Evolutionary conservation across 768 basidiomycete genomes (phyloP), one percentile per base, ranked within the genome.

Genomic region (Boletellus ananas): DNA sequence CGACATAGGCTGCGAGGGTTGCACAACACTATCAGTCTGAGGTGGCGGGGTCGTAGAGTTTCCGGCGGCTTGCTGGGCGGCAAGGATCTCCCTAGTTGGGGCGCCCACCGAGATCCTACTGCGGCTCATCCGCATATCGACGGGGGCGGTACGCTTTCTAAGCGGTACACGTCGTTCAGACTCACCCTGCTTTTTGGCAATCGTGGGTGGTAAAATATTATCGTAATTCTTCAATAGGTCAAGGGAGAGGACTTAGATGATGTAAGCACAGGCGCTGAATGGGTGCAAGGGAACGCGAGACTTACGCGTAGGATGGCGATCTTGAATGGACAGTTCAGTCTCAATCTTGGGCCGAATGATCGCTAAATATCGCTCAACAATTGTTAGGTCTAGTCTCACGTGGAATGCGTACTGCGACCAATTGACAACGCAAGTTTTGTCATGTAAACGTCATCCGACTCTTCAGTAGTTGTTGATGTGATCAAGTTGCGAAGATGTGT

Each of bases 71-170:
- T 84, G 79, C 61, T 91, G 85, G 33, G 81, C 83, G 13, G 81
- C 83, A 16, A 91, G 77, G 13, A 90, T 72, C 52, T 90, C 84
- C 52, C 81, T 76, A 3, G 81, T 72, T 54, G 92, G 86, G 4
- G 79, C 78, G 21, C 84, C 87, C 3, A 80, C 77, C 3, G 87
- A 85, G 47, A 95, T 81, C 49, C 78, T 79, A 57, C 82, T 81
- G 54, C 93, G 78, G 57, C 85, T 91, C 66, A 91, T 76, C 41
- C 93, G 85, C 83, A 94, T 86, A 66, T 96, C 94, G 40, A 94
- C 72, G 0, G 85, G 85, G 0, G 87, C 86, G 3, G 94, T 95
- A 47, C 90, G 87, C 62, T 94, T 94, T 36, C 93, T 79, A 20
- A 84, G 63, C 12, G 90, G 94, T 39, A 89, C 75, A 52, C 84